Percentiles rank a stretch among this genome's conserved stretches.
These are phyloP conservation scores for Coemansia sp. DNA, from an alignment of 192 early-diverging fungal species.

Conservation along the genomic window DNA sequence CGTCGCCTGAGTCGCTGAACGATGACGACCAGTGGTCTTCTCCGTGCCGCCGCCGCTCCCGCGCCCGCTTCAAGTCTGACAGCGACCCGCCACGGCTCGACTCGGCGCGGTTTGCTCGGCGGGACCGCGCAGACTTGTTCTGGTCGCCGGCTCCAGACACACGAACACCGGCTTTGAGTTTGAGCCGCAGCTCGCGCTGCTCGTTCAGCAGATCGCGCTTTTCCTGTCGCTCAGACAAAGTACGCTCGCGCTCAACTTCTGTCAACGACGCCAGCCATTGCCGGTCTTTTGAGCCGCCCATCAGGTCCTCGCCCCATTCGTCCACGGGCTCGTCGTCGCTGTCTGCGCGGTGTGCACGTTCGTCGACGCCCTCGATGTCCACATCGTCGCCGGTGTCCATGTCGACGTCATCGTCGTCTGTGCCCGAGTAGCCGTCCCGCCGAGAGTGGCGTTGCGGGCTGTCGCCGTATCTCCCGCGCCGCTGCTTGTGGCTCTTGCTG, in stretches of 20 bases:
- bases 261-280: constrained; percentile 58
- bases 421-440: constrained; percentile 30
- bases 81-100: constrained; percentile 21
- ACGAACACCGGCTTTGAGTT: constrained; percentile 1
- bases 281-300: constrained; percentile 70
- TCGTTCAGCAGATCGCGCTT: constrained; percentile 49
- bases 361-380: constrained; percentile 52
- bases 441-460: constrained; percentile 23
- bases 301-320: constrained; percentile 72
- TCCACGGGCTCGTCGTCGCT: constrained; percentile 62
- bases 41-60: constrained; percentile 46
- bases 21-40: constrained; percentile 31
- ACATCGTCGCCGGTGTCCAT: constrained; percentile 12
- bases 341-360: constrained; percentile 34
- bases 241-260: constrained; percentile 75
- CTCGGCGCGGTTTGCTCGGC: constrained; percentile 9
- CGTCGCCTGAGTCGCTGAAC: constrained; percentile 33
- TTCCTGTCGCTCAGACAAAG: constrained; percentile 74
- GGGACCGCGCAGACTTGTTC: constrained; percentile 8
- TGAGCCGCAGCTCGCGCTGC: constrained; percentile 34
- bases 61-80: constrained; percentile 58
- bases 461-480: constrained; percentile 26
- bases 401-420: constrained; percentile 30
- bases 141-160: not conserved
- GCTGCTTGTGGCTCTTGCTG: constrained; percentile 18